These are phyloP conservation scores for Candida pseudofarinosa DNA, from an alignment of 805 yeast genomes.

Conservation along the genomic window DNA sequence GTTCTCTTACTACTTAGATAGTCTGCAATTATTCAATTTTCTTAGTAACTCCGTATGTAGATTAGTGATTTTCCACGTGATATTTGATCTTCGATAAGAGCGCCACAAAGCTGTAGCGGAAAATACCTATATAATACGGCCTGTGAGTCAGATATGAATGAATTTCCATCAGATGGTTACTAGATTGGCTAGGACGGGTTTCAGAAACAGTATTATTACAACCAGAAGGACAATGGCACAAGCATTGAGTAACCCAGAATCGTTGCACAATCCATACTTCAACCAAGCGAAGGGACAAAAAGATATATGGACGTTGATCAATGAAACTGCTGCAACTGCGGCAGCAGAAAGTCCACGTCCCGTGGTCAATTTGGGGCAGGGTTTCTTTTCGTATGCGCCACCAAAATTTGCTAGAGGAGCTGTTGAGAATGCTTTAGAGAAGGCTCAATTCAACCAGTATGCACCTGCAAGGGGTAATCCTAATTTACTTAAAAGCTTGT, in stretches of 20 bases:
- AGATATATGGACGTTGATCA: conserved; percentile 93
- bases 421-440: conserved; percentile 68
- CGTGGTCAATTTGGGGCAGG: conserved; percentile 90
- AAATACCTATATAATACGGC: neutral
- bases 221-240: conserved; percentile 1
- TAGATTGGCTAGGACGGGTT: too few species aligned
- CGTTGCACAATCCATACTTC: conserved; percentile 62
- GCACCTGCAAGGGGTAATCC: conserved; percentile 90
- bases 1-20: neutral
- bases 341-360: conserved; percentile 66
- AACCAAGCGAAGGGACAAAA: conserved; percentile 56
- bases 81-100: neutral
- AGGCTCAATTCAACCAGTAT: conserved; percentile 81
- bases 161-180: neutral
- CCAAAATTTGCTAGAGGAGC: conserved; percentile 90
- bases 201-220: neutral
- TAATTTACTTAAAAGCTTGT: conserved; percentile 62
- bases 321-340: conserved; percentile 90
- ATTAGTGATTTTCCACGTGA: neutral
- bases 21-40: neutral
- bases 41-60: too few species aligned
- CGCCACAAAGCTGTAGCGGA: neutral
- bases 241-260: conserved; percentile 3
- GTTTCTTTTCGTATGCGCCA: conserved; percentile 94
- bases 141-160: neutral